Conservation (phyloP, 169 alveolate species). For the Plasmodium gonderi region DNA sequence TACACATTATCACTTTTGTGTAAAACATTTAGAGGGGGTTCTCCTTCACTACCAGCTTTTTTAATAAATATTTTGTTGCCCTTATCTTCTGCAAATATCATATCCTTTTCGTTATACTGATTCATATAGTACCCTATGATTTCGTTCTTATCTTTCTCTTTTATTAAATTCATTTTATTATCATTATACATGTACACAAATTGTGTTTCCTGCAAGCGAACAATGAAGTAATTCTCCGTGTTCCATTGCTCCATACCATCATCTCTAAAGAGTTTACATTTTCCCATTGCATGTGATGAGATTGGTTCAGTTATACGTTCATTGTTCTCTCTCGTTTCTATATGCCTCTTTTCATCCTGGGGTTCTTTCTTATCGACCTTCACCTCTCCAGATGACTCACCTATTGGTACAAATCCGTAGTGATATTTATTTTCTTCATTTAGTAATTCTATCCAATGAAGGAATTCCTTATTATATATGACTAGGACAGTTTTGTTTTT, state of each 20-base stretch:
- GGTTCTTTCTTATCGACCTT: not conserved
- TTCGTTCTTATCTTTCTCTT: constrained; percentile 2
- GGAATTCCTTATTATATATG: constrained; percentile 34
- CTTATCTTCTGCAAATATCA: constrained; percentile 35
- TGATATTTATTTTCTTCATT: constrained; percentile 4
- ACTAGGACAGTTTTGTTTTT: constrained; percentile 19
- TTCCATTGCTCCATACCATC: constrained; percentile 34
- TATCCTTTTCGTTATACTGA: constrained; percentile 19
- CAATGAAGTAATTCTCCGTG: constrained; percentile 12
- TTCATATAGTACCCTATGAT: constrained; percentile 44
- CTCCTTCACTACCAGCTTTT: not conserved
- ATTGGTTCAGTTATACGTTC: not conserved
- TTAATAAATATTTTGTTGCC: constrained; percentile 16
- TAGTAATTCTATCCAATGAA: constrained; percentile 46
- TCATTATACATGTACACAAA: constrained; percentile 8
- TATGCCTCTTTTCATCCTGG: no score
- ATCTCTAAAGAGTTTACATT: constrained; percentile 1
- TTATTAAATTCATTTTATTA: constrained; percentile 5
- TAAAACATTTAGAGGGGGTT: not conserved
- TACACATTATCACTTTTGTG: constrained; percentile 54
- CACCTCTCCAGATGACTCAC: not conserved
- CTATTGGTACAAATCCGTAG: constrained; percentile 2
- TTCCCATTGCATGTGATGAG: not conserved
- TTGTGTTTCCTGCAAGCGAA: not conserved
- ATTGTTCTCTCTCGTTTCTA: not conserved